Evolutionary conservation across 1,139 yeast genomes (phyloP).

Genomic region (Suhomyces terraborum): DNA sequence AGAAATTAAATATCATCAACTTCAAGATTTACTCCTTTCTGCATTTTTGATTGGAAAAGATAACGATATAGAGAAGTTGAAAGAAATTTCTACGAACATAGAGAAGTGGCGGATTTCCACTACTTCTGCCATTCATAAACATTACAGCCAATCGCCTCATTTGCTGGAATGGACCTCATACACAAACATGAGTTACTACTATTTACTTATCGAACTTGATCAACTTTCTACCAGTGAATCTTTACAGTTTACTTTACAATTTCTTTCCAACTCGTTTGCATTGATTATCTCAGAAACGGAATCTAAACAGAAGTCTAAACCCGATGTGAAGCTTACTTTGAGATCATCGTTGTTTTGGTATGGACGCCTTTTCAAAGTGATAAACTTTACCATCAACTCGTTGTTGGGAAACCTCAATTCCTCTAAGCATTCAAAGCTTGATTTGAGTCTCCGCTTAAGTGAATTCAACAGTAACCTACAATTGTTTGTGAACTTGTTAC

Average conservation of each 20-base stretch:
- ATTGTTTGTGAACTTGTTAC: constrained; percentile 25
- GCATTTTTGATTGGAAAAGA: constrained; percentile 11
- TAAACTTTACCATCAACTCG: constrained; percentile 32
- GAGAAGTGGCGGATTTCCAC: constrained; percentile 42
- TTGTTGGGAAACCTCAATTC: constrained; percentile 23
- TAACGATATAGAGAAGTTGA: constrained; percentile 17
- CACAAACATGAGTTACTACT: constrained; percentile 42
- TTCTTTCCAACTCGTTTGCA: constrained; percentile 43
- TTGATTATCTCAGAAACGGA: constrained; percentile 32
- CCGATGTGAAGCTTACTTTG: constrained; percentile 16
- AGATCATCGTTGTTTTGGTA: constrained; percentile 33
- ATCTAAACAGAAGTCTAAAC: constrained; percentile 3
- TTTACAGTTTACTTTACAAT: constrained; percentile 46
- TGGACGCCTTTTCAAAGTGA: constrained; percentile 39
- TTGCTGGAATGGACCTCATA: constrained; percentile 38
- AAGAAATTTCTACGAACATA: constrained; percentile 26
- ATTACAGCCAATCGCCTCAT: constrained; percentile 26
- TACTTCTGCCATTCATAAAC: constrained; percentile 31
- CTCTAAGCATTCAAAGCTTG: constrained; percentile 14
- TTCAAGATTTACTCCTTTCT: constrained; percentile 23
- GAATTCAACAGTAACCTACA: constrained; percentile 28
- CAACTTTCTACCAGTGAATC: constrained; percentile 41
- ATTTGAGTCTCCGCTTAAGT: constrained; percentile 21
- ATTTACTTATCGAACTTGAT: constrained; percentile 43
- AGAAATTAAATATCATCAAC: constrained; percentile 24